phyloP scores from a whole-genome alignment of 768 basidiomycete genomes.

The Mycena maculata region DNA sequence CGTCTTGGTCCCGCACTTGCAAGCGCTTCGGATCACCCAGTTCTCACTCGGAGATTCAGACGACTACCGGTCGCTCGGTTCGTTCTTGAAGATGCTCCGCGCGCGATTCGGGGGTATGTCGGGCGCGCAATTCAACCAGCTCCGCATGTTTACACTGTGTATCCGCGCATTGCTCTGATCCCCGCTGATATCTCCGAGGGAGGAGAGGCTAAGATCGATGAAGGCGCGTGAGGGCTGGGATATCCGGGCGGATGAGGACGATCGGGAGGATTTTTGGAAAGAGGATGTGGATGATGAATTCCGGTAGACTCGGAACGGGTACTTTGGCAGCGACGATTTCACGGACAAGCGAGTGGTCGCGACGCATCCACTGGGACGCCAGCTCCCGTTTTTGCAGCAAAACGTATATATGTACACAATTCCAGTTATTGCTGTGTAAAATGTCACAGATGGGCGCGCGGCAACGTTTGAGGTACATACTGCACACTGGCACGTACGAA shows the following conservation, averaged over 20 bases:
- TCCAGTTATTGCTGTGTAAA: too few species aligned
- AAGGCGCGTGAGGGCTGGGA: neutral
- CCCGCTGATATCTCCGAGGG: neutral
- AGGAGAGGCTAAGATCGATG: neutral
- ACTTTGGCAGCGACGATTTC: constrained; percentile 62
- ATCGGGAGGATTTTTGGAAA: neutral
- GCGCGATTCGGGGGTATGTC: neutral
- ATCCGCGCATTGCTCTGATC: too few species aligned
- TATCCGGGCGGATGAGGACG: neutral
- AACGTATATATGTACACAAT: too few species aligned
- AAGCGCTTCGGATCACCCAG: neutral
- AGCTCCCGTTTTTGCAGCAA: constrained; percentile 37
- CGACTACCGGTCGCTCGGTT: neutral
- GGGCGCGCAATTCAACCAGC: neutral
- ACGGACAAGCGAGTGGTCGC: constrained; percentile 58
- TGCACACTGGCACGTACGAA: too few species aligned
- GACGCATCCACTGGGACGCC: constrained; percentile 50
- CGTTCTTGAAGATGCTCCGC: neutral
- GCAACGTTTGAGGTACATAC: too few species aligned
- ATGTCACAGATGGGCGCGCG: too few species aligned
- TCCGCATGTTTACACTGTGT: neutral
- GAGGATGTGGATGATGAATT: neutral
- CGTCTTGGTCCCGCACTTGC: neutral
- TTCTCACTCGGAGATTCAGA: neutral
- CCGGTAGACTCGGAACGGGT: constrained; percentile 53